Base-by-base conservation (phyloP, 176 grass and related monocot genomes). In the Rhynchospora breviuscula region DNA sequence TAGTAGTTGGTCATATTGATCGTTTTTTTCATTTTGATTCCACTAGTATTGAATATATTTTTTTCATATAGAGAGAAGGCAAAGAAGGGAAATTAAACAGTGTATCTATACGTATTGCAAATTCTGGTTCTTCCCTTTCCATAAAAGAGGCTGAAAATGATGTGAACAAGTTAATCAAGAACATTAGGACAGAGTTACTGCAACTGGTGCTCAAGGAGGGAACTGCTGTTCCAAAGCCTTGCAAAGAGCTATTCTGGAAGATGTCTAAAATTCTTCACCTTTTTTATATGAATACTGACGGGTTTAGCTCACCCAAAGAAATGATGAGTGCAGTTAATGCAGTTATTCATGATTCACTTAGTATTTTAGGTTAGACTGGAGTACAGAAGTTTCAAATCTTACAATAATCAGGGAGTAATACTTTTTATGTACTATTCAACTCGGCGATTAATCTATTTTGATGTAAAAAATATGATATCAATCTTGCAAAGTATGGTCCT, bases 201-300 rank as follows among this genome's bases (percentile, higher is more conserved):
- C 87, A 86, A 14, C 18, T 94, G 76, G 90, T 94, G 7, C 44
- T 97, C 10, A 82, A 72, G 26, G 84, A 89, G 79, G 83, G 44
- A 70, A 86, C 84, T 25, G 35, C 35, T 33, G 85, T 94, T 45
- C 94, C 94, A 62, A 92, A 79, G 60, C 83, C 91, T 9, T 97
- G 92, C 88, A 94, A 92, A 87, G 87, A 94, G 49, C 85, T 94
- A 49, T 97, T 97, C 73, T 97, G 92, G 94, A 97, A 88, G 59
- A 93, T 93, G 92, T 91, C 89, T 78, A 98, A 79, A 88, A 79
- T 87, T 54, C 18, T 93, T 75, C 84, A 94, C 63, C 15, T 98
- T 21, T 98, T 91, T 84, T 94, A 98, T 79, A 86, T 87, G 56
- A 87, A 82, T 35, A 92, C 54, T 4, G 95, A 98, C 59, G 92